Evolutionary conservation across 164 flowering plant species (phyloP).

Genomic region (Akebia trifoliata): DNA sequence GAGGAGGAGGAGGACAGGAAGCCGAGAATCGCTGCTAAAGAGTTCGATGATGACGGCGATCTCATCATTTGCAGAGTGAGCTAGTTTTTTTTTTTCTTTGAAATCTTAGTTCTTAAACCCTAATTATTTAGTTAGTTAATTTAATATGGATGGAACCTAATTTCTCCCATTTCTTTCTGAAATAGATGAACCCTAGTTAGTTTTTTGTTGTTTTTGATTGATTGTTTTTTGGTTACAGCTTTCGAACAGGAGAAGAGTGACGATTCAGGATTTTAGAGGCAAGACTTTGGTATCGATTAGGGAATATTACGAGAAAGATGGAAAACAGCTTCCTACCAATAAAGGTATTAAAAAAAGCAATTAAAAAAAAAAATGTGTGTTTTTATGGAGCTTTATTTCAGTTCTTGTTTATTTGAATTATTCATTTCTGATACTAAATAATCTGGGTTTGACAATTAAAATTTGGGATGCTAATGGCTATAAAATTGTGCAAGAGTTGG

Average conservation of each 20-base stretch:
- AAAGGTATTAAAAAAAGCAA: conserved; percentile 78
- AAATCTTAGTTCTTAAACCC: neutral
- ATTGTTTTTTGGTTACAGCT: conserved; percentile 36
- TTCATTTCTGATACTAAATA: no score
- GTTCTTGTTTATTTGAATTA: no score
- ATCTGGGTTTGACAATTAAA: no score
- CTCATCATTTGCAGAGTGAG: conserved; percentile 77
- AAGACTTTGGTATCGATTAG: conserved; percentile 83
- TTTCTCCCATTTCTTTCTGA: neutral
- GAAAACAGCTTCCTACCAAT: conserved; percentile 71
- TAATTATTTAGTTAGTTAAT: neutral
- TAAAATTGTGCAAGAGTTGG: no score
- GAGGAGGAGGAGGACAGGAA: conserved; percentile 19
- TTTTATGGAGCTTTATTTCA: no score
- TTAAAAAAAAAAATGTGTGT: no score
- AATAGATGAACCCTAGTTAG: conserved; percentile 2
- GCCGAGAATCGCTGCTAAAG: conserved; percentile 21
- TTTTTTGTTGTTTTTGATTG: neutral
- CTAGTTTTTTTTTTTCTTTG: neutral
- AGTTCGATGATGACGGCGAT: conserved; percentile 78
- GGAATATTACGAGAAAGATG: conserved; percentile 71
- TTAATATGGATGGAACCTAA: no score
- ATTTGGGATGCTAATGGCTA: no score
- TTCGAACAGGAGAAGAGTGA: conserved; percentile 74
- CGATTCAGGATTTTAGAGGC: conserved; percentile 81